These are phyloP conservation scores for Colletotrichum eremochloae DNA, from an alignment of 2,329 filamentous ascomycete genomes.

Conservation along the genomic window DNA sequence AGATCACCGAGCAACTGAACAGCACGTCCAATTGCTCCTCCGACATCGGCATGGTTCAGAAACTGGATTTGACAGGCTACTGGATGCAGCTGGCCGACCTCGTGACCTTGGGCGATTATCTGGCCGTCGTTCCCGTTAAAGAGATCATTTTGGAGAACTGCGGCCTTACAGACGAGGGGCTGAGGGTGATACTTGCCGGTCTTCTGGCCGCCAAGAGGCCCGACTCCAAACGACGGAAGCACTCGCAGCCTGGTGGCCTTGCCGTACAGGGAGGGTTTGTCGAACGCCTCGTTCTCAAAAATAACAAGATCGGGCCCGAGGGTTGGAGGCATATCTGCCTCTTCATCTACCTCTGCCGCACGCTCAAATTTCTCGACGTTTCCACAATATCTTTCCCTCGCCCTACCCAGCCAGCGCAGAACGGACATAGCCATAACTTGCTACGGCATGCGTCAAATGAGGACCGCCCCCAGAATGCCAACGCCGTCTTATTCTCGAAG, in stretches of 20 bases:
- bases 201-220: constrained; percentile 83
- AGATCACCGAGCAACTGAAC: constrained; percentile 89
- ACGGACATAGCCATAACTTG: constrained; percentile 48
- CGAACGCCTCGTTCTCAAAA: constrained; percentile 88
- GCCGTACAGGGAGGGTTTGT: constrained; percentile 77
- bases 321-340: constrained; percentile 93
- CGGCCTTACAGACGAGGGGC: constrained; percentile 86
- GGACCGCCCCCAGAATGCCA: constrained; percentile 54
- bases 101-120: constrained; percentile 89
- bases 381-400: constrained; percentile 85
- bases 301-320: constrained; percentile 88
- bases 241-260: constrained; percentile 53
- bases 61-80: constrained; percentile 87
- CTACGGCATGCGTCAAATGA: constrained; percentile 47
- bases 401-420: constrained; percentile 40
- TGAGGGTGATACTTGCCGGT: constrained; percentile 88
- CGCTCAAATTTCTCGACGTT: constrained; percentile 87
- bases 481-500: constrained; percentile 71
- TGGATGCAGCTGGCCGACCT: constrained; percentile 87
- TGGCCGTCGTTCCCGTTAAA: constrained; percentile 91
- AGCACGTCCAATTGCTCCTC: constrained; percentile 75
- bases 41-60: constrained; percentile 81
- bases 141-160: constrained; percentile 90
- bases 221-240: constrained; percentile 65
- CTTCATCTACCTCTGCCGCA: constrained; percentile 91